A percentile compares a stretch with the other conserved stretches of the same genome.
phyloP scores from a whole-genome alignment of 2,329 filamentous ascomycete genomes.

The Fusarium nygamai region DNA sequence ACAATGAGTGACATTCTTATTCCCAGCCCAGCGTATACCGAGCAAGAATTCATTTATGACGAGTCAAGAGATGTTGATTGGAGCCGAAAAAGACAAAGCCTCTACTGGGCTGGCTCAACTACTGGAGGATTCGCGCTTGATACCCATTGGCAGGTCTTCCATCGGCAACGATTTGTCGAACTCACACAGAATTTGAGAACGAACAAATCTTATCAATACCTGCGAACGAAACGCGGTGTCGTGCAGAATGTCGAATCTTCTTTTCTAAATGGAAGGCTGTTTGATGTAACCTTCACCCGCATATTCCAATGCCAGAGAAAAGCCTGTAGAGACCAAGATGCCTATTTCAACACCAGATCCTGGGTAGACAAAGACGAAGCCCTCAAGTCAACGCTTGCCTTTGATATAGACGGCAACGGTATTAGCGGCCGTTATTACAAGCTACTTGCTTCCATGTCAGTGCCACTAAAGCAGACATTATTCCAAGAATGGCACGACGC shows the following conservation, averaged over 20 bases:
- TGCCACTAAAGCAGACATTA: conserved; percentile 62
- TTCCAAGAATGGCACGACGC: conserved; percentile 68
- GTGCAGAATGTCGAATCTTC: background rate
- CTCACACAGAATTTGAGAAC: background rate
- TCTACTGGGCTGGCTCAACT: conserved; percentile 68
- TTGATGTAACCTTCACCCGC: conserved; percentile 50
- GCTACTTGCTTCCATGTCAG: conserved; percentile 57
- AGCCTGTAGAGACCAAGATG: conserved; percentile 48
- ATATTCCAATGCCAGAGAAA: conserved; percentile 55
- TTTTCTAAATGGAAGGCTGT: background rate
- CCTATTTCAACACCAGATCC: conserved; percentile 43
- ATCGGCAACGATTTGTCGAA: background rate
- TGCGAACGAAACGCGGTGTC: background rate
- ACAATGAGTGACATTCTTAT: conserved; percentile 62
- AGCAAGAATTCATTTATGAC: conserved; percentile 54
- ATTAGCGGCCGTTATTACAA: conserved; percentile 63
- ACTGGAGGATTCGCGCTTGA: conserved; percentile 57
- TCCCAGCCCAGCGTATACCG: conserved; percentile 60
- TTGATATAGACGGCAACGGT: conserved; percentile 66
- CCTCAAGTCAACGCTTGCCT: conserved; percentile 52
- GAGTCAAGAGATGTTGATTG: conserved; percentile 55
- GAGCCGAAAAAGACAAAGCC: conserved; percentile 57
- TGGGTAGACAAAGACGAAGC: conserved; percentile 49
- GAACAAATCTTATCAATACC: background rate
- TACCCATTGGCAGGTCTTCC: conserved; percentile 50